Base-by-base conservation (phyloP, 306 rosid genomes). In the Pyrus bretschneideri region DNA sequence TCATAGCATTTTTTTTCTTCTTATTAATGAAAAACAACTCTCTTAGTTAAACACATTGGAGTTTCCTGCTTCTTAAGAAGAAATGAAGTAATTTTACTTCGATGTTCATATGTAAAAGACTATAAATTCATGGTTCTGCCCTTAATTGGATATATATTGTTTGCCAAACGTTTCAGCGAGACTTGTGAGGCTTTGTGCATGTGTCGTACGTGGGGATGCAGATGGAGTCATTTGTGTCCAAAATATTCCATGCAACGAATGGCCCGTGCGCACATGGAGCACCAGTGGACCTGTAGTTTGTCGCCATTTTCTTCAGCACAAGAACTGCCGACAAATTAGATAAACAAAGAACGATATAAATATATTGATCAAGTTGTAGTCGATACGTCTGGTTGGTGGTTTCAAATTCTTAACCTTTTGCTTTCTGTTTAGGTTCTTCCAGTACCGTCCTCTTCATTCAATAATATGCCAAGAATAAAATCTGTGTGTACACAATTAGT, bases 381-480 rank as follows among this genome's bases (percentile, higher is more conserved):
- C 5, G 5, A 30, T 63, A 29, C 17, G 42, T 30, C 14, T 25
- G 30, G 54, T 57, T n/a, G 67, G 57, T 58, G 40, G 17, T 58
- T 72, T 40, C 22, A 29, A 61, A 11, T 61, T 12, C 6, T 30
- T 30, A 15, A 40, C 67, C 7, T 8, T 30, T 9, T 8, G 4
- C 44, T 30, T 63, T 42, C 68, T 63, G 21, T 63, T 63, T 61
- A 61, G 15, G 21, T 61, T 61, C 35, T 61, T 61, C 27, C 9
- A 49, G 54, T 49, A 61, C 35, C 66, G 22, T 40, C 76, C 76
- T 72, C 25, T 40, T 58, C 35, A 60, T 42, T 25, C 21, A 60
- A 25, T 42, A 73, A 73, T 17, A 40, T 60, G 69, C 69, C 77
- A 73, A 61, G 69, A 73, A 73, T 25, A 42, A 59, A 40, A 60